Base-by-base conservation (phyloP, 2,329 filamentous ascomycete genomes). In the Fusarium solani-melongenae region DNA sequence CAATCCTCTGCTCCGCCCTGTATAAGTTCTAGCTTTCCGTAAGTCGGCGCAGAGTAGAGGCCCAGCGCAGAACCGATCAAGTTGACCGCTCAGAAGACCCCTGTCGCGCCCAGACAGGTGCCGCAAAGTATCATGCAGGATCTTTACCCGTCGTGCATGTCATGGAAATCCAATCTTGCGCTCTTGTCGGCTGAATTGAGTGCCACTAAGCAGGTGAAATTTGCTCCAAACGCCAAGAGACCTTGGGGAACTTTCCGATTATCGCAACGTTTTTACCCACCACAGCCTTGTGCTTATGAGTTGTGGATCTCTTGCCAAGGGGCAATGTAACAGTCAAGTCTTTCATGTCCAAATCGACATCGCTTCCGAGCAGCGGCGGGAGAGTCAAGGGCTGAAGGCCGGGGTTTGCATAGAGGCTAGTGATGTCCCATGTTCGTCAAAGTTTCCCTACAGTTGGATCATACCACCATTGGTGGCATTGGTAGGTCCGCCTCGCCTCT, bases 401-500 rank as follows among this genome's bases (percentile, higher is more conserved):
- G 60, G 53, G 34, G 46, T 24, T 56, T 66, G 55, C 64, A 55
- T 57, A 61, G 51, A 68, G 51, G 64, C 61, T 61, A 61, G 55
- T 61, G 64, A 59, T 64, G 71, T 58, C 44, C 70, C 67, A 56
- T 62, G 41, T 67, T 60, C 22, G 17, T 31, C 15, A 20, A 62
- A 34, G 22, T 38, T 62, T 62, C 60, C 60, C 46, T 46, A 62
- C 33, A 41, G 24, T 33, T 53, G 51, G 22, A 71, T 73, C 71
- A 73, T 73, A 56, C 69, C 71, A 74, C 60, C 17, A 49, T 41
- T 61, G 59, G 36, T 62, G 60, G 60, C 60, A 62, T 56, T 62
- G 39, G 33, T 56, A 41, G 46, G 39, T 41, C 46, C 49, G 60
- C 10, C 11, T 44, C 58, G 11, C 33, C 8, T 27, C 31, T 38